phyloP scores from a whole-genome alignment of 1,139 yeast genomes.

The Lipomyces yarrowii region DNA sequence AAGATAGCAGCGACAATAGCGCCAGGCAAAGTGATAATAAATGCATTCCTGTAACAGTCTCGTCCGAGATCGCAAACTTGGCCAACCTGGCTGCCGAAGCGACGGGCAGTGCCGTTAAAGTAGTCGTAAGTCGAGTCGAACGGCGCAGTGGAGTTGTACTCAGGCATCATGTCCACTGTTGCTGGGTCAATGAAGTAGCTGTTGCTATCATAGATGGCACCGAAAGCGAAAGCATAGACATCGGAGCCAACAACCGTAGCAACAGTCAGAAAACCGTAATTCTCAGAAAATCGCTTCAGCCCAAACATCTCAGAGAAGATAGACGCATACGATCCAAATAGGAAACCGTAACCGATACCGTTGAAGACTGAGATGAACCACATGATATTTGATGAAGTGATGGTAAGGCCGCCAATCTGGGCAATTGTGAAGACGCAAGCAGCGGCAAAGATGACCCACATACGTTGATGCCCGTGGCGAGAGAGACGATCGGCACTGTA shows the following conservation, averaged over 20 bases:
- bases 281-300: constrained; percentile 67
- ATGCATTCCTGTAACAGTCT: constrained; percentile 32
- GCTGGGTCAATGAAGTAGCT: constrained; percentile 31
- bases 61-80: constrained; percentile 32
- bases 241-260: constrained; percentile 43
- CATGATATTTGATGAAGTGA: constrained; percentile 45
- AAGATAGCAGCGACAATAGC: constrained; percentile 19
- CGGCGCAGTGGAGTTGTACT: constrained; percentile 7
- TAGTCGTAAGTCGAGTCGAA: constrained; percentile 10
- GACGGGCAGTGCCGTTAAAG: constrained; percentile 17
- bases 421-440: constrained; percentile 47
- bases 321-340: constrained; percentile 81
- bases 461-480: constrained; percentile 58
- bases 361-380: constrained; percentile 60
- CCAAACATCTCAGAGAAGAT: constrained; percentile 78
- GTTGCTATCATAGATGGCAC: constrained; percentile 43
- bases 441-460: constrained; percentile 67
- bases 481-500: constrained; percentile 65
- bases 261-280: constrained; percentile 69
- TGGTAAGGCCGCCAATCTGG: constrained; percentile 42
- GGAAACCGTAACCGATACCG: constrained; percentile 79
- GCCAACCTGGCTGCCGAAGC: constrained; percentile 28
- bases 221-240: constrained; percentile 45
- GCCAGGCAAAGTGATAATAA: constrained; percentile 28
- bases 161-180: constrained; percentile 2